Base-by-base conservation (phyloP, 2,329 filamentous ascomycete species). In the Tolypocladium tundrense region DNA sequence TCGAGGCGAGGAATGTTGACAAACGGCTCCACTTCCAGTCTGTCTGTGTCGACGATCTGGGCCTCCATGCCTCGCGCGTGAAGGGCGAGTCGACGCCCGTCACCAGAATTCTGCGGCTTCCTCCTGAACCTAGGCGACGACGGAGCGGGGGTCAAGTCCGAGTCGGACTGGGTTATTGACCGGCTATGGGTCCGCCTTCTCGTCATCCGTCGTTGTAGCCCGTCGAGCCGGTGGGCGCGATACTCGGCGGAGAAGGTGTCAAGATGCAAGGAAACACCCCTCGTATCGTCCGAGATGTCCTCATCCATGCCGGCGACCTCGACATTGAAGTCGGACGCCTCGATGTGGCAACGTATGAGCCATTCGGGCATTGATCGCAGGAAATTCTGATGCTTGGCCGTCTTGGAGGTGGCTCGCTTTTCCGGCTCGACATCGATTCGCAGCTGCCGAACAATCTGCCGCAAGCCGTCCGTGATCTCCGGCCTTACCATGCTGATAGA, bases 161-260 rank as follows among this genome's bases (percentile, higher is more conserved):
- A 81, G 61, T 94, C 90, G n/a, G 73, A 75, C 14, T 88, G 85
- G 8, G 84, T 80, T 55, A 88, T 77, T 42, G 86, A 86, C 54
- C 88, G 81, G 65, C 88, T 96, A 58, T 86, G 84, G 35, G 90
- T 87, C 63, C 91, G 84, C 61, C 91, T 84, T 63, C 90, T 82
- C 16, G 77, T 76, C 21, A 80, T 74, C 58, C 81, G 80, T 53
- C 82, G 77, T 54, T 84, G 79, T 7, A 82, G 69, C 1, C 82
- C 79, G 57, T 93, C 88, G 9, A 87, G 77, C 63, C 88, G 88
- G 64, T 94, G 89, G 4, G 90, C 89, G 63, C 88, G 87, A 71
- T 99, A 99, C 65, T 97, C 91, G 4, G 89, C 85, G 1, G 87
- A 90, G 84, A 92, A 94, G 0, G 87, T 89, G 63, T 96, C 90